Evolutionary conservation across 176 grass and related monocot genomes (phyloP).

Genomic region (Aegilops longissima): DNA sequence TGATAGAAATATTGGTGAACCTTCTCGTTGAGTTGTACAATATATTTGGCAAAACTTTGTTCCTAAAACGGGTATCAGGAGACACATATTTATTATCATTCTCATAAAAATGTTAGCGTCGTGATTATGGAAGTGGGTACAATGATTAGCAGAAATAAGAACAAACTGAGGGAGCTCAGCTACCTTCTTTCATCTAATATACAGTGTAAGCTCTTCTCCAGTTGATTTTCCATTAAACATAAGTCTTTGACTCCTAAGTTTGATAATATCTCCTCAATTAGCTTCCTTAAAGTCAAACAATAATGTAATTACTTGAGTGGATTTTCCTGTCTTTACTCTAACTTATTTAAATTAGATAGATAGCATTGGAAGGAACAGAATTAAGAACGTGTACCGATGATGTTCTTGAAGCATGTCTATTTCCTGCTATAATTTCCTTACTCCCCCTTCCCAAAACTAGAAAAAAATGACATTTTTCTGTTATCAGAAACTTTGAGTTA

Average conservation of each 20-base stretch:
- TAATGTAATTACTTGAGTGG: not conserved
- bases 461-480: not conserved
- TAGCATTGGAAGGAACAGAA: not conserved
- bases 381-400: not conserved
- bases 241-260: not conserved
- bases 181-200: not conserved
- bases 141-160: not conserved
- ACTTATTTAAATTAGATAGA: not conserved
- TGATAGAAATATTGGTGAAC: not conserved
- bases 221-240: not conserved
- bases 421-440: not conserved
- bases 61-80: not conserved
- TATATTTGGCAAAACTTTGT: not conserved
- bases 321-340: not conserved
- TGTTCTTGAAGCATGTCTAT: not conserved
- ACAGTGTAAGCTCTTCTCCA: not conserved
- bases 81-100: not conserved
- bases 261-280: not conserved
- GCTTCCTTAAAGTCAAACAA: not conserved
- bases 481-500: not conserved
- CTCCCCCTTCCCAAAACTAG: not conserved
- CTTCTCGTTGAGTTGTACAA: not conserved
- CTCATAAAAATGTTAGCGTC: not conserved
- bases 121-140: not conserved
- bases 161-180: not conserved